phyloP scores from a whole-genome alignment of 306 rosid genomes.

The Glycine latifolia region DNA sequence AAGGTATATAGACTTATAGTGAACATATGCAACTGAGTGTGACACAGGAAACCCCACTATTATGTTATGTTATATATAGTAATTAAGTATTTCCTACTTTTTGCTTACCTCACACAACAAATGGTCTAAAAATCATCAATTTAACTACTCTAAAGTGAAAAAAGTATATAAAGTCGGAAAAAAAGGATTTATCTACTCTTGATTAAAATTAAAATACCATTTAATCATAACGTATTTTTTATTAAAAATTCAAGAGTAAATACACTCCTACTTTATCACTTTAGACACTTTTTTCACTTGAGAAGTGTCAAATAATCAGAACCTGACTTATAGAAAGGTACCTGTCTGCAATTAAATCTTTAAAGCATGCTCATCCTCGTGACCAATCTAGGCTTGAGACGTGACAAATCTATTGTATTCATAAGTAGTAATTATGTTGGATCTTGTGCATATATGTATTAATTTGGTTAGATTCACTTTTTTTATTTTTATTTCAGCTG shows the following conservation, averaged over 20 bases:
- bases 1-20: too few relatives aligned
- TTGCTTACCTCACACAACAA: neutral
- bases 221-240: neutral
- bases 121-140: neutral
- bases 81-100: neutral
- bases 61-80: neutral
- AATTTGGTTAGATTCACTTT: neutral
- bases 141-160: neutral
- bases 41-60: neutral
- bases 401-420: conserved; percentile 6
- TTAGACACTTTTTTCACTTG: neutral
- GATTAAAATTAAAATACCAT: neutral
- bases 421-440: neutral
- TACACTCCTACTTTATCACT: conserved; percentile 2
- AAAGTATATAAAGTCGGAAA: neutral
- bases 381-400: neutral
- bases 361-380: neutral
- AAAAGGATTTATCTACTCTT: neutral
- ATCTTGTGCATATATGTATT: neutral
- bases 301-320: neutral
- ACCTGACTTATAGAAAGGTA: neutral
- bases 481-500: conserved; percentile 43
- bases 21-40: neutral
- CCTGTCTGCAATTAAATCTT: neutral
- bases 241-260: neutral